phyloP scores from a whole-genome alignment of 2,329 filamentous ascomycete genomes.

The Beauveria caledonica region DNA sequence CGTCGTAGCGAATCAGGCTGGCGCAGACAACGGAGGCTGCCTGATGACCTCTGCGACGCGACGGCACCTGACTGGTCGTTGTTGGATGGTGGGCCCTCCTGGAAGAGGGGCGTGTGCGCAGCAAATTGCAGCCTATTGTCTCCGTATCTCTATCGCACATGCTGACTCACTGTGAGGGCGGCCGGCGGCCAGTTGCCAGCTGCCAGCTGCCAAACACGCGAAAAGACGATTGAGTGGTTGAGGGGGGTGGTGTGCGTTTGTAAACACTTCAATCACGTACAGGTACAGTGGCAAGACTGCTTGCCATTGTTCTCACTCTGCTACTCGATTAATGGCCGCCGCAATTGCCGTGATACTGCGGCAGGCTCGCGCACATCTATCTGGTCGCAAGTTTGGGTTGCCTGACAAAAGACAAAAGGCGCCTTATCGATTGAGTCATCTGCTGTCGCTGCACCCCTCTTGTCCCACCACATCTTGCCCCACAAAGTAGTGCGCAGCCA shows the following conservation, averaged over 20 bases:
- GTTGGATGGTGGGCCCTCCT: conserved; percentile 10
- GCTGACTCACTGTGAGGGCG: too few species aligned
- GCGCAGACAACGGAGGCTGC: background rate
- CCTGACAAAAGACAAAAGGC: background rate
- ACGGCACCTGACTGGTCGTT: conserved; percentile 20
- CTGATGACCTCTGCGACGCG: conserved; percentile 2
- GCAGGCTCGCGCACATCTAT: background rate
- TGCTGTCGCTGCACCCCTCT: background rate
- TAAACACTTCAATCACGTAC: too few species aligned
- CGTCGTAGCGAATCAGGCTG: background rate
- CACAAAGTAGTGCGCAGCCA: too few species aligned
- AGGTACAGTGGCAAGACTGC: too few species aligned
- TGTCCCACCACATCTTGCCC: background rate
- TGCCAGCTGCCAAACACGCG: too few species aligned
- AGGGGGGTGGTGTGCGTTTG: too few species aligned
- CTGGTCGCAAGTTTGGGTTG: background rate
- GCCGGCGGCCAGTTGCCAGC: too few species aligned
- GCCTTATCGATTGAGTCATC: conserved; percentile 10
- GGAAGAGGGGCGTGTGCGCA: background rate
- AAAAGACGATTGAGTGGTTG: too few species aligned
- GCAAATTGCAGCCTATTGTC: background rate
- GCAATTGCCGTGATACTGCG: background rate
- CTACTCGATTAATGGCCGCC: too few species aligned
- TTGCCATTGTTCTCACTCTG: too few species aligned
- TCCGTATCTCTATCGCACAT: too few species aligned